Conservation (phyloP, 805 yeast genomes). For the Candida pseudoglaebosa region DNA sequence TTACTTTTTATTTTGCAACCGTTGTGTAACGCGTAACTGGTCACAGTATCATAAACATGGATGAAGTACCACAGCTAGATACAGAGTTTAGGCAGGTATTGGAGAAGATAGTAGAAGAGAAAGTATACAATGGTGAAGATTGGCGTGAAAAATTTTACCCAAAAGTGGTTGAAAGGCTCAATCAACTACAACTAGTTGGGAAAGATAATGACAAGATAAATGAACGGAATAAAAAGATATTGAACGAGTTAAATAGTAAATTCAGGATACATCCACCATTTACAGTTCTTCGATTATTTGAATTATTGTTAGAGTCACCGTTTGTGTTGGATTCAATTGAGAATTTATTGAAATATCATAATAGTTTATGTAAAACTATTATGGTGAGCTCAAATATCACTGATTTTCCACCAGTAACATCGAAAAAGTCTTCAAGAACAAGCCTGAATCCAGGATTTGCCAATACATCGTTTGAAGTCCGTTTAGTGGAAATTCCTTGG, state of each 20-base stretch:
- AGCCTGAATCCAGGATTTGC: too few species aligned
- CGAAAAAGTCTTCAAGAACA: slow-evolving; percentile 6
- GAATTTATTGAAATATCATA: slow-evolving; percentile 39
- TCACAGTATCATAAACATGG: not conserved
- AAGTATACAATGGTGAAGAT: not conserved
- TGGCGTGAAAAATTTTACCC: slow-evolving; percentile 12
- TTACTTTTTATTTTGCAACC: slow-evolving; percentile 2
- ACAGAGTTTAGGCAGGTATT: not conserved
- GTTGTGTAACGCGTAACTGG: not conserved
- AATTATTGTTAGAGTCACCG: slow-evolving; percentile 40
- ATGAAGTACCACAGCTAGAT: not conserved
- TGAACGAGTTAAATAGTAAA: slow-evolving; percentile 22
- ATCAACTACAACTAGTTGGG: slow-evolving; percentile 7
- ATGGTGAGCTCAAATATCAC: slow-evolving; percentile 25
- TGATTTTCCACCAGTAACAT: slow-evolving; percentile 20
- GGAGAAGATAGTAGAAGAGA: not conserved
- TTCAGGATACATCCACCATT: slow-evolving; percentile 40
- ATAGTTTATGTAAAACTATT: slow-evolving; percentile 34
- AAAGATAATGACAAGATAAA: not conserved
- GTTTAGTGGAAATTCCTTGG: slow-evolving; percentile 29
- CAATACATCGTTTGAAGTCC: too few species aligned
- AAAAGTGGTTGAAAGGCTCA: slow-evolving; percentile 8
- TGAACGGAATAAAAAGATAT: slow-evolving; percentile 22
- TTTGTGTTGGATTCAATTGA: slow-evolving; percentile 25
- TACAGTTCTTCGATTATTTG: slow-evolving; percentile 46